These are phyloP conservation scores for Ensete glaucum DNA, from an alignment of 176 grass and related monocot species.

Conservation along the genomic window DNA sequence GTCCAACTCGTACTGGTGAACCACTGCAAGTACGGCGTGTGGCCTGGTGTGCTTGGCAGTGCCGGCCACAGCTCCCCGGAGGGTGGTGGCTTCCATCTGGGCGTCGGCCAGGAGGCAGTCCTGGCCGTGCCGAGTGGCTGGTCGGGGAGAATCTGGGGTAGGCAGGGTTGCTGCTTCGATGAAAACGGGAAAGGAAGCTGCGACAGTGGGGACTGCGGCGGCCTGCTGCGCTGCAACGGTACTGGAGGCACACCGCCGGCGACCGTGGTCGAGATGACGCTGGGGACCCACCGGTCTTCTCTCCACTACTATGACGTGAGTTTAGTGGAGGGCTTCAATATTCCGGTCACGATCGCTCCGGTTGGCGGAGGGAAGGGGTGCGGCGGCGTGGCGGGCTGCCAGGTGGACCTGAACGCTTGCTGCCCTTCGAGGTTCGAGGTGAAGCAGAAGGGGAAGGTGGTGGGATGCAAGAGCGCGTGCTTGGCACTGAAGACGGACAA, in stretches of 20 bases:
- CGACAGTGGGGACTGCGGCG: conserved; percentile 28
- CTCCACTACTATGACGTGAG: conserved; percentile 75
- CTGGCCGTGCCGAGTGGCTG: conserved; percentile 56
- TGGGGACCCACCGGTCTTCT: conserved; percentile 38
- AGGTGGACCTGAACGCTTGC: conserved; percentile 57
- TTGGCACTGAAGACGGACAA: conserved; percentile 45
- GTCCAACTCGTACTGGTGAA: conserved; percentile 84
- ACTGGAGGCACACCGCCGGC: conserved; percentile 26
- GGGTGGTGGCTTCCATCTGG: conserved; percentile 66
- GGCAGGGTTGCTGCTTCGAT: conserved; percentile 72
- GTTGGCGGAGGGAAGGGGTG: conserved; percentile 71
- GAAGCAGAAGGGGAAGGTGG: conserved; percentile 38
- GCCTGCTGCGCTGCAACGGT: conserved; percentile 25
- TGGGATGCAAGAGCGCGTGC: conserved; percentile 76
- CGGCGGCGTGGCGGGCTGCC: conserved; percentile 47
- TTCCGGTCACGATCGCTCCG: conserved; percentile 56
- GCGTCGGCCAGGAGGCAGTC: conserved; percentile 39
- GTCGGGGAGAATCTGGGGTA: conserved; percentile 75
- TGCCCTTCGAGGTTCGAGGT: conserved; percentile 78
- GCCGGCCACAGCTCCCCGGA: conserved; percentile 47
- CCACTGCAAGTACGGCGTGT: conserved; percentile 75
- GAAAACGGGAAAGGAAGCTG: conserved; percentile 27
- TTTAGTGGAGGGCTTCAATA: conserved; percentile 81
- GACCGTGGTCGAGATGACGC: conserved; percentile 79
- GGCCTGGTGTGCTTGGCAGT: conserved; percentile 68